Evolutionary conservation across 495 filamentous ascomycete species (phyloP).

Genomic region (Penicillium bovifimosum): DNA sequence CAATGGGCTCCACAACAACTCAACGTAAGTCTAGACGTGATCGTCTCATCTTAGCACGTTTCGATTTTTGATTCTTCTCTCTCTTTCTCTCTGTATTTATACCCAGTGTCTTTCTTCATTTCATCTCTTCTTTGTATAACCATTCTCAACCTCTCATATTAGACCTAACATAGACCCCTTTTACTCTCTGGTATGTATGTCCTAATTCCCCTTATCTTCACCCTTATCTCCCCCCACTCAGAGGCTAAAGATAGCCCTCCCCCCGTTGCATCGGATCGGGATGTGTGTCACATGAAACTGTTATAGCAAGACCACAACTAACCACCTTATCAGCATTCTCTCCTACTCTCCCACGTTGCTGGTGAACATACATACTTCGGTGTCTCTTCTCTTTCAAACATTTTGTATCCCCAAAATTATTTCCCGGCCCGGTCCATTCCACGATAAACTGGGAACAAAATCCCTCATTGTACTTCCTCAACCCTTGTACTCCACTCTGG

Average conservation of each 20-base stretch:
- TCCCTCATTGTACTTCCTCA: constrained; percentile 28
- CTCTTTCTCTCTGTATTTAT: background rate
- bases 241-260: constrained; percentile 17
- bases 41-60: constrained; percentile 8
- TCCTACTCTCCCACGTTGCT: background rate
- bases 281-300: background rate
- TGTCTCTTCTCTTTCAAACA: background rate
- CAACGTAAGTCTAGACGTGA: constrained; percentile 13
- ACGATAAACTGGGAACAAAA: constrained; percentile 10
- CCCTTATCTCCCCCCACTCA: constrained; percentile 35
- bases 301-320: too few relatives aligned
- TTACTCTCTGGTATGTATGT: background rate
- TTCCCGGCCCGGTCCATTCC: constrained; percentile 9
- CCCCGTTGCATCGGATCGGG: background rate
- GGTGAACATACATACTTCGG: constrained; percentile 5
- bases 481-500: constrained; percentile 29
- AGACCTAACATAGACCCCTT: background rate
- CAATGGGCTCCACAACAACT: too few relatives aligned
- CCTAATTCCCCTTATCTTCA: background rate
- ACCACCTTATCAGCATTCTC: constrained; percentile 14
- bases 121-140: background rate
- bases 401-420: background rate
- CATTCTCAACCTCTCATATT: background rate
- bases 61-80: background rate
- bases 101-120: background rate